Conservation (phyloP, 2,329 filamentous ascomycete species). For the Alternaria sp. region DNA sequence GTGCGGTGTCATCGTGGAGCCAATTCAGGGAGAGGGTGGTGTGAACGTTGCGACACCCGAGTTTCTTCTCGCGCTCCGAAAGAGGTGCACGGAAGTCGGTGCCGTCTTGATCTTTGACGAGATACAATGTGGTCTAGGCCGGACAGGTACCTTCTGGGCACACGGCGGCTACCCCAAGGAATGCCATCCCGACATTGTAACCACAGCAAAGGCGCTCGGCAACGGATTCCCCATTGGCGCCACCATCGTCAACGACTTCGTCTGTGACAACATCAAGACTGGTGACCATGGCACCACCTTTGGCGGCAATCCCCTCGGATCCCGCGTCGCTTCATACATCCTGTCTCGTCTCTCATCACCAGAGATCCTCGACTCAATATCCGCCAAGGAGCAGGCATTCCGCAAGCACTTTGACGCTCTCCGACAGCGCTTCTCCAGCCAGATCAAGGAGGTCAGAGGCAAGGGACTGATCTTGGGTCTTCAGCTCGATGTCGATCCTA, state of each 20-base stretch:
- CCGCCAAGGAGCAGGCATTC: constrained; percentile 69
- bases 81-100: constrained; percentile 82
- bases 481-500: constrained; percentile 77
- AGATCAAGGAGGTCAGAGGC: constrained; percentile 81
- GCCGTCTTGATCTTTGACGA: constrained; percentile 94
- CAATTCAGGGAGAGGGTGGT: constrained; percentile 96
- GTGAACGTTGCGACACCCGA: constrained; percentile 82
- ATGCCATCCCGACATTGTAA: constrained; percentile 92
- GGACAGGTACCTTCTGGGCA: constrained; percentile 91
- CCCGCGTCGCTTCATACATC: constrained; percentile 83
- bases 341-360: constrained; percentile 76
- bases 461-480: constrained; percentile 85
- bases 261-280: constrained; percentile 71
- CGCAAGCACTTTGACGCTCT: constrained; percentile 63
- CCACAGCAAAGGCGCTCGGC: constrained; percentile 92
- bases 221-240: constrained; percentile 97
- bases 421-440: constrained; percentile 67
- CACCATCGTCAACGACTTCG: constrained; percentile 69
- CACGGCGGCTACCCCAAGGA: constrained; percentile 75
- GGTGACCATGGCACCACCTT: constrained; percentile 96
- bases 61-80: constrained; percentile 83
- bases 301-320: constrained; percentile 88
- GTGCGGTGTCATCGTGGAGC: constrained; percentile 94
- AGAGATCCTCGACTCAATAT: constrained; percentile 71
- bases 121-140: constrained; percentile 91